phyloP scores from a whole-genome alignment of 108 stramenopile species.

The Skeletonema grethae region DNA sequence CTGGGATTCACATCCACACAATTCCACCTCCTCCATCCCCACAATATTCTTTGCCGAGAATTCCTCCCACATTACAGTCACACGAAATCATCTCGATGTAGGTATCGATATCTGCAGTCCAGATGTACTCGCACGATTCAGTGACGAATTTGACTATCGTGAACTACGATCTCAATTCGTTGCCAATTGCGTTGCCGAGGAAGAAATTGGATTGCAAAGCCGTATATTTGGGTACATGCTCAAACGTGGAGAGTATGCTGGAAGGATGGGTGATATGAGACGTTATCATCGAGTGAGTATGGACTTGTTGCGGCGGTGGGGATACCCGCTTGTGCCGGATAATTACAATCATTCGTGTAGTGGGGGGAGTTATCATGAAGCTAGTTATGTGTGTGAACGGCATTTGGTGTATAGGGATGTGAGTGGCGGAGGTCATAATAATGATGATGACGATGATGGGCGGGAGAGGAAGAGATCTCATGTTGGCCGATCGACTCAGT shows the following conservation, averaged over 20 bases:
- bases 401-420: constrained; percentile 63
- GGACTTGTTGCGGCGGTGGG: constrained; percentile 92
- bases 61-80: constrained; percentile 64
- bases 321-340: constrained; percentile 94
- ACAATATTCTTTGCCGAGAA: constrained; percentile 78
- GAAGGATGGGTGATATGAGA: constrained; percentile 84
- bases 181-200: constrained; percentile 90
- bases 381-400: constrained; percentile 54
- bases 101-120: constrained; percentile 97
- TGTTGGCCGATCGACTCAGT: constrained; percentile 59
- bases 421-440: constrained; percentile 34
- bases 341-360: constrained; percentile 50
- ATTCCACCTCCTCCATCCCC: constrained; percentile 53
- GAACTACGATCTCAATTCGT: constrained; percentile 90
- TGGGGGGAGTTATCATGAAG: constrained; percentile 32
- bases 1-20: constrained; percentile 59
- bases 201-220: constrained; percentile 90
- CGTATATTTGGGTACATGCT: constrained; percentile 89
- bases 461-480: constrained; percentile 57
- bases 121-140: constrained; percentile 94
- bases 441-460: constrained; percentile 19
- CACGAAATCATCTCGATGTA: constrained; percentile 89
- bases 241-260: constrained; percentile 78
- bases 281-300: constrained; percentile 87
- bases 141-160: constrained; percentile 97